A percentile compares a stretch with the other conserved stretches of the same genome.
Evolutionary conservation across 805 yeast species (phyloP).

Genomic region (Ogataea neopini): DNA sequence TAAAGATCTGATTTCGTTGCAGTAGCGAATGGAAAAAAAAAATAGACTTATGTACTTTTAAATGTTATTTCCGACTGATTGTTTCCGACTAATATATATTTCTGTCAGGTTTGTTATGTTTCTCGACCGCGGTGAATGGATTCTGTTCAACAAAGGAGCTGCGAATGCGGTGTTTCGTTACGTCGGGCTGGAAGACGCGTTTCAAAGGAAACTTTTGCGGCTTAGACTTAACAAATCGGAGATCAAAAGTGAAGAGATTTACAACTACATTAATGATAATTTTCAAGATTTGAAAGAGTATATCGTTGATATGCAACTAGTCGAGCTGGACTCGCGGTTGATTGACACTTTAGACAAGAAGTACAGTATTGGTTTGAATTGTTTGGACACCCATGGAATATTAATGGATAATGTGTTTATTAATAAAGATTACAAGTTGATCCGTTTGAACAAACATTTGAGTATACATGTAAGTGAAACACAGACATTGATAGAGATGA

Average conservation of each 20-base stretch:
- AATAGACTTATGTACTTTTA: not conserved
- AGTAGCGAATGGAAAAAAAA: slow-evolving; percentile 13
- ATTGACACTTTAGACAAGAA: not conserved
- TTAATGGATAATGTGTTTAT: slow-evolving; percentile 30
- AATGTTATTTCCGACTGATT: too few species aligned
- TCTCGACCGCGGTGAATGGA: too few species aligned
- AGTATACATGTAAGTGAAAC: slow-evolving; percentile 18
- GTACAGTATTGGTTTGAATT: slow-evolving; percentile 8
- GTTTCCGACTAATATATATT: too few species aligned
- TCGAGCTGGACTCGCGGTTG: slow-evolving; percentile 6
- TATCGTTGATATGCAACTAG: slow-evolving; percentile 22
- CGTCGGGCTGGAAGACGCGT: slow-evolving; percentile 35
- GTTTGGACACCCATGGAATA: slow-evolving; percentile 25
- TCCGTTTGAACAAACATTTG: slow-evolving; percentile 31
- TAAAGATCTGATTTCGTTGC: slow-evolving; percentile 52
- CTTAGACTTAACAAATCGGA: slow-evolving; percentile 35
- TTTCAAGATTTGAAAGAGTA: slow-evolving; percentile 18
- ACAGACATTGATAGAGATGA: slow-evolving; percentile 41
- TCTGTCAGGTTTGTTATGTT: too few species aligned
- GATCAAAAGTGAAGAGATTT: slow-evolving; percentile 42
- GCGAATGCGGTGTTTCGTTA: slow-evolving; percentile 51
- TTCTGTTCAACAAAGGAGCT: slow-evolving; percentile 45
- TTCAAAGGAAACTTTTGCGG: slow-evolving; percentile 42
- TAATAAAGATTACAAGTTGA: not conserved
- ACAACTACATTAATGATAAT: slow-evolving; percentile 37